These are phyloP conservation scores for Misopates orontium DNA, from an alignment of 257 asterid genomes.

Conservation along the genomic window DNA sequence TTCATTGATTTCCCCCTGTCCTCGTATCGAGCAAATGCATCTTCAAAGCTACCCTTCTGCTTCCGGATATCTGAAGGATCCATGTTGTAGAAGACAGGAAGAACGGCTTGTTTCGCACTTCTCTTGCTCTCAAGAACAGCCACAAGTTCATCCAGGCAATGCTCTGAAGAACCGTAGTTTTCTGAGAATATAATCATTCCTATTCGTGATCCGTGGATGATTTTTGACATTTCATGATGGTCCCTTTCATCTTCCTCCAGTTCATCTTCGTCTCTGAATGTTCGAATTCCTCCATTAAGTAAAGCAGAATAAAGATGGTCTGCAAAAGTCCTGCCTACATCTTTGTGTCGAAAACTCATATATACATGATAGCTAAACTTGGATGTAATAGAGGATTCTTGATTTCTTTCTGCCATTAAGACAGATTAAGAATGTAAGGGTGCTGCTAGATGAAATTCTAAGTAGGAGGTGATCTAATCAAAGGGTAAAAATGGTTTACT, in stretches of 20 bases:
- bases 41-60: neutral
- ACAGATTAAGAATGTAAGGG: neutral
- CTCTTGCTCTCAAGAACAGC: neutral
- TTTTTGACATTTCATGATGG: neutral
- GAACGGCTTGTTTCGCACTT: neutral
- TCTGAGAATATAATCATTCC: neutral
- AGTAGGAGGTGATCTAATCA: neutral
- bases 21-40: neutral
- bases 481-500: too few species aligned
- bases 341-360: neutral
- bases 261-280: neutral
- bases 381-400: neutral
- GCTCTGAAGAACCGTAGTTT: neutral
- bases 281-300: neutral
- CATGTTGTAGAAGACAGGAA: neutral
- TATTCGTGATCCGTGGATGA: neutral
- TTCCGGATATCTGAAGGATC: neutral
- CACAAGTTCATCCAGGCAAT: neutral
- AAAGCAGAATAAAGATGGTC: neutral
- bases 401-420: neutral
- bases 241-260: neutral
- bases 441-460: neutral
- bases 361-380: neutral
- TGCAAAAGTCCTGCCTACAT: constrained; percentile 3
- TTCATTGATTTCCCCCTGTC: neutral